Evolutionary conservation across 495 filamentous ascomycete genomes (phyloP).

Genomic region (Parathielavia appendiculata): DNA sequence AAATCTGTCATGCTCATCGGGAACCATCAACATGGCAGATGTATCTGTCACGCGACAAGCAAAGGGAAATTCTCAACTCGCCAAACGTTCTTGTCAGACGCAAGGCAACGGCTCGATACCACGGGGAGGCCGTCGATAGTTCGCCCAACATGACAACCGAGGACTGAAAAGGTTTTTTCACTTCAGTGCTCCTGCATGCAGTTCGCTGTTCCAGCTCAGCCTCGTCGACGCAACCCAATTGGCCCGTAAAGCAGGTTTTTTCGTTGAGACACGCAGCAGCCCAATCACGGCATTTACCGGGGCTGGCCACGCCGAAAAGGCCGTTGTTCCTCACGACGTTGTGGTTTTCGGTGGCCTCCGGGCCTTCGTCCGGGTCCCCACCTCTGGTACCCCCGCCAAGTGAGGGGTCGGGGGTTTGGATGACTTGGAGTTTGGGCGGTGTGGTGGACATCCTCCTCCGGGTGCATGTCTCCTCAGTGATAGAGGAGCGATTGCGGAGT

Average conservation of each 20-base stretch:
- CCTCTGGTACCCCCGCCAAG: not conserved
- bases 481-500: no score
- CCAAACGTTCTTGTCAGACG: no score
- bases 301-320: not conserved
- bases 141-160: no score
- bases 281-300: slow-evolving; percentile 5
- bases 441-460: not conserved
- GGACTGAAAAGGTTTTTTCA: no score
- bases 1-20: no score
- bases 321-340: not conserved
- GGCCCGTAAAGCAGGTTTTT: not conserved
- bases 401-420: not conserved
- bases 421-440: not conserved
- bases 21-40: no score
- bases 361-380: not conserved
- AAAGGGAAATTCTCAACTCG: no score
- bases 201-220: not conserved
- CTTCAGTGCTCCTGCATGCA: no score
- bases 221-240: not conserved
- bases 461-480: no score
- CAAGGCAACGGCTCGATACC: no score
- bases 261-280: not conserved
- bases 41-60: no score
- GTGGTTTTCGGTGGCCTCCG: not conserved
- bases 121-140: no score